Conservation (phyloP, 495 filamentous ascomycete species). For the Aspergillus homomorphus region DNA sequence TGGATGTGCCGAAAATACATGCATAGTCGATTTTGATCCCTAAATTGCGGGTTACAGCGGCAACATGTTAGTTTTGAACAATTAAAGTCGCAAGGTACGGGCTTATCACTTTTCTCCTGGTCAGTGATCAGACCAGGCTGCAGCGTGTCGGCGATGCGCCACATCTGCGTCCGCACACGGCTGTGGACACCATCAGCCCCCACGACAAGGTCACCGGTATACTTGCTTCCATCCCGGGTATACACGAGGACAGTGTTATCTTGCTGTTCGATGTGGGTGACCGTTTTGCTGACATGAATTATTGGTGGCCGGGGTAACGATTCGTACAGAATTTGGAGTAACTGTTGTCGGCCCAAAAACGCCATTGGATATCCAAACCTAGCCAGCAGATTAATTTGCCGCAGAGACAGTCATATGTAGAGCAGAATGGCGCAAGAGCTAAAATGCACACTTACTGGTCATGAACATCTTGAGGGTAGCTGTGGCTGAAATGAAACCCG, state of each 20-base stretch:
- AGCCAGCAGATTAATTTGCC: too few relatives aligned
- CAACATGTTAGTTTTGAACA: not conserved
- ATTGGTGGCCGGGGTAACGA: slow-evolving; percentile 15
- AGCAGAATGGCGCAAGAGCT: not conserved
- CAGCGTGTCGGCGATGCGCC: too few relatives aligned
- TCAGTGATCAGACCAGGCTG: not conserved
- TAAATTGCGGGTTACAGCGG: too few relatives aligned
- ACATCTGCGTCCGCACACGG: slow-evolving; percentile 36
- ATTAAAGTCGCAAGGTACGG: not conserved
- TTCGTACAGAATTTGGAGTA: slow-evolving; percentile 23
- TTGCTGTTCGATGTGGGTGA: slow-evolving; percentile 12
- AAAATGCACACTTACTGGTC: slow-evolving; percentile 14
- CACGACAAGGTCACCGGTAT: slow-evolving; percentile 41
- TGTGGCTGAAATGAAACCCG: too few relatives aligned
- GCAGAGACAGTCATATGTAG: too few relatives aligned
- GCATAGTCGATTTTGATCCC: not conserved
- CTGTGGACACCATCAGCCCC: slow-evolving; percentile 52
- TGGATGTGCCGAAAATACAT: not conserved
- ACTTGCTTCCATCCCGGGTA: slow-evolving; percentile 27
- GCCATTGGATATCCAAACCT: slow-evolving; percentile 17
- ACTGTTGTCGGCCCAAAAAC: slow-evolving; percentile 28
- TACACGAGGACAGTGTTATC: slow-evolving; percentile 11
- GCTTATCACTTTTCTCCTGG: not conserved
- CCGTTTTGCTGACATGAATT: slow-evolving; percentile 9
- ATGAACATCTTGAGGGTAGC: slow-evolving; percentile 5